A percentile compares a stretch with the other conserved stretches of the same genome.
Conservation (phyloP, 495 filamentous ascomycete genomes). For the Aspergillus biplanus region DNA sequence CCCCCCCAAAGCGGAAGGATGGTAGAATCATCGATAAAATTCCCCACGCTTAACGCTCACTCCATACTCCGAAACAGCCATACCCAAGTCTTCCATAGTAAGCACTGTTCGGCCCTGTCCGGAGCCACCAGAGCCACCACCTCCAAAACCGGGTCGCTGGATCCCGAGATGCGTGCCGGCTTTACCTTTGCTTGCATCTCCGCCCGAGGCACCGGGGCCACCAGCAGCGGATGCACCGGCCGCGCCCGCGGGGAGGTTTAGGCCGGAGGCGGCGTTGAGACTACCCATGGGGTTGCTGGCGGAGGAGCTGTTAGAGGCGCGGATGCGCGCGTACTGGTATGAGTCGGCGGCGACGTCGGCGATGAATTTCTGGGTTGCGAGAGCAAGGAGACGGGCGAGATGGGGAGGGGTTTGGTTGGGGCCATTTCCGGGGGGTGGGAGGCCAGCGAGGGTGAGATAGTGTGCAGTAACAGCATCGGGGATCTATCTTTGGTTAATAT, state of each 20-base stretch:
- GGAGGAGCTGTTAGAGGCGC: conserved; percentile 82
- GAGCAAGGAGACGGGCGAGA: conserved; percentile 88
- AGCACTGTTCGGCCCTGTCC: conserved; percentile 88
- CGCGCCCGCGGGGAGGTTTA: conserved; percentile 58
- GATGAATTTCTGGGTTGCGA: conserved; percentile 97
- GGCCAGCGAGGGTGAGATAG: conserved; percentile 93
- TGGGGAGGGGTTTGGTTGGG: conserved; percentile 83
- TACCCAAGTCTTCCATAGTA: conserved; percentile 98
- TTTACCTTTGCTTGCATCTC: conserved; percentile 61
- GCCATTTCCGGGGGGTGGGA: conserved; percentile 80
- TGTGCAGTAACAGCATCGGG: conserved; percentile 97
- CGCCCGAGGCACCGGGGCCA: conserved; percentile 52
- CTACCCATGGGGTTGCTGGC: conserved; percentile 87
- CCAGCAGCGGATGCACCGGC: conserved; percentile 47
- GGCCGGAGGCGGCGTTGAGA: conserved; percentile 75
- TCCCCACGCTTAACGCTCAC: conserved; percentile 96
- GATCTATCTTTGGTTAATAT: conserved; percentile 62
- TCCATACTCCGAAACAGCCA: conserved; percentile 96
- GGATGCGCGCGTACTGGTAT: conserved; percentile 95
- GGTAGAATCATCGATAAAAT: conserved; percentile 77
- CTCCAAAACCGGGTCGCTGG: conserved; percentile 88
- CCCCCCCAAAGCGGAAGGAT: not conserved
- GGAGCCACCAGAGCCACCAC: conserved; percentile 86
- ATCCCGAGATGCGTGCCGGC: conserved; percentile 77
- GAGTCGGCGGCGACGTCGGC: conserved; percentile 96